Evolutionary conservation across 345 rosid species (phyloP), one percentile per base, ranked within the genome.

Genomic region (Aquilaria yunnanensis): DNA sequence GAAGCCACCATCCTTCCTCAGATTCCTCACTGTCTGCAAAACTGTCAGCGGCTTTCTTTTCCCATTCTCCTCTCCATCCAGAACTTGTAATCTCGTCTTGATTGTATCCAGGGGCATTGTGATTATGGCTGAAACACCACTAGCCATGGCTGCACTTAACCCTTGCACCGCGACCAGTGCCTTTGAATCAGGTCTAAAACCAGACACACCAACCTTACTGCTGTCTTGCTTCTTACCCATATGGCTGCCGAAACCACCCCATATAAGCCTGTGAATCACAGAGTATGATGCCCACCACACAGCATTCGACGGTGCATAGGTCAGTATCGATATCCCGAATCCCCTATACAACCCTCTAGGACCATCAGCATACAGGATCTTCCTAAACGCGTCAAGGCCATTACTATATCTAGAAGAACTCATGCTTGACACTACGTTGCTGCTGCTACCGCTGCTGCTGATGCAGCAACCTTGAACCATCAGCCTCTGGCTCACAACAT

Each of bases 271-370:
- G 47, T 83, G 71, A 0, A 83, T 83, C 51, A 93, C 89, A n/a
- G 96, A 87, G 83, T 93, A 93, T 52, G 97, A 90, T 1, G 92
- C 78, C 98, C 98, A 93, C 97, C 98, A 93, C 57, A 93, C 90
- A 0, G 98, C 94, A 51, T 93, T 93, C 14, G 97, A 93, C 5
- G 98, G 98, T 0, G 98, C 98, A 58, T 93, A 93, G 16, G 97
- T 86, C 86, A 90, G 60, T 66, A 93, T 87, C 14, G 98, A 93
- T 60, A 93, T 75, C 76, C 97, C 97, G 67, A 93, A 93, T 53
- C 98, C 98, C 72, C 98, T 80, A 56, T 93, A 93, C 59, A 93
- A 76, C 32, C 98, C 97, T 41, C 78, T 78, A 5, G 77, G 83
- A 48, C 98, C 98, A 77, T 93, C 97, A 0, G 84, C 74, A 6